phyloP scores from a whole-genome alignment of 306 rosid species.

The Trichosanthes cucumerina region DNA sequence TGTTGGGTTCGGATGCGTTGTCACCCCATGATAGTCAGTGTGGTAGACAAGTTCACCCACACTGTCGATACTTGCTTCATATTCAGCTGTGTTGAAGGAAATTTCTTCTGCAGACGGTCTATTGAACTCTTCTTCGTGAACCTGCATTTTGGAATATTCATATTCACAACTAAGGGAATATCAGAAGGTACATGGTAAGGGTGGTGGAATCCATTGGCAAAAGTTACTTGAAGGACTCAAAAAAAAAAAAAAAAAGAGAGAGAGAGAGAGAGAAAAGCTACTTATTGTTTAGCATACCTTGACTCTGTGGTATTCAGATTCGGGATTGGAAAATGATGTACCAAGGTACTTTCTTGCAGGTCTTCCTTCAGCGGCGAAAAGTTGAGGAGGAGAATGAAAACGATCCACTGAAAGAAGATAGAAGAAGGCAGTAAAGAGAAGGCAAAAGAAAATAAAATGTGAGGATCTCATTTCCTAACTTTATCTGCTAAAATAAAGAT shows the following conservation, averaged over 20 bases:
- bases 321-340: constrained; percentile 11
- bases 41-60: constrained; percentile 59
- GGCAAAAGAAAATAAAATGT: constrained; percentile 32
- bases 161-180: not conserved
- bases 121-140: constrained; percentile 24
- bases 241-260: not conserved
- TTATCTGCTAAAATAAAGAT: not conserved
- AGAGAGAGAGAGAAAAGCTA: too few relatives aligned
- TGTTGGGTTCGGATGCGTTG: constrained; percentile 76
- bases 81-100: constrained; percentile 17
- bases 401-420: constrained; percentile 33
- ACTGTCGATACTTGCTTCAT: constrained; percentile 17
- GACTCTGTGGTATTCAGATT: not conserved
- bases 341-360: constrained; percentile 38
- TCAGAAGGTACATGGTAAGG: not conserved
- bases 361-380: constrained; percentile 4
- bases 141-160: constrained; percentile 42
- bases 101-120: constrained; percentile 22
- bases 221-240: not conserved
- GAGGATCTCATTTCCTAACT: constrained; percentile 31
- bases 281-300: not conserved
- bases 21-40: constrained; percentile 78
- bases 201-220: not conserved
- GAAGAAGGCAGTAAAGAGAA: constrained; percentile 25
- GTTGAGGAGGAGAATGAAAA: constrained; percentile 22